Percentiles rank a stretch among this genome's conserved stretches.
Evolutionary conservation across 306 rosid species (phyloP).

Genomic region (Lathyrus oleraceus): DNA sequence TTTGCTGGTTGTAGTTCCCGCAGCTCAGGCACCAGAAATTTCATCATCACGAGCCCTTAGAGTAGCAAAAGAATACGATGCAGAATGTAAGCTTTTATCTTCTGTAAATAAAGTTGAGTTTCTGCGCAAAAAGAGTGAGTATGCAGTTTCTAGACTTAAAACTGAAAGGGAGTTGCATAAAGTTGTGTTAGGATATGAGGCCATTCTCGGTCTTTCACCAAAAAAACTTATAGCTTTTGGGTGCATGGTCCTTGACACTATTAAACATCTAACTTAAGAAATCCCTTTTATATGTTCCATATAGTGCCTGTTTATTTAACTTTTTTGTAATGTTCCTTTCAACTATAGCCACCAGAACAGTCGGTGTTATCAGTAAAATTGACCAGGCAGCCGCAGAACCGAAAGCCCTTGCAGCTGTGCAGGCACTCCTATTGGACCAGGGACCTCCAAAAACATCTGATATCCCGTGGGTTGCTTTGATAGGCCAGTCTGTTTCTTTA

Average conservation of each 20-base stretch:
- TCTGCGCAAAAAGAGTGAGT: not conserved
- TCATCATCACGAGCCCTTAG: slow-evolving; percentile 87
- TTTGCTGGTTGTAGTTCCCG: slow-evolving; percentile 83
- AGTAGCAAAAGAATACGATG: slow-evolving; percentile 81
- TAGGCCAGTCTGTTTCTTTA: slow-evolving; percentile 93
- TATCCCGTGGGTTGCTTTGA: slow-evolving; percentile 94
- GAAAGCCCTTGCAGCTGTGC: slow-evolving; percentile 95
- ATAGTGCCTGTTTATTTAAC: not conserved
- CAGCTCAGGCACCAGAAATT: slow-evolving; percentile 89
- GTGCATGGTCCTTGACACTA: not conserved
- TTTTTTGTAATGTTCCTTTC: slow-evolving; percentile 11
- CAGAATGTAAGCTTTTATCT: slow-evolving; percentile 66
- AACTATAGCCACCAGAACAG: slow-evolving; percentile 83
- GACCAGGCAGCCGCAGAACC: slow-evolving; percentile 92
- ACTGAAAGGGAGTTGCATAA: slow-evolving; percentile 11
- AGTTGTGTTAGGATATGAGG: not conserved
- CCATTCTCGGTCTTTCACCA: slow-evolving; percentile 10
- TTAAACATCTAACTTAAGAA: not conserved
- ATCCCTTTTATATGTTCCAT: slow-evolving; percentile 21
- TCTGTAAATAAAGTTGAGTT: slow-evolving; percentile 19
- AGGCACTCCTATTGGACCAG: slow-evolving; percentile 86
- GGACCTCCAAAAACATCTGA: slow-evolving; percentile 94
- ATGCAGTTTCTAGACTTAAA: slow-evolving; percentile 7
- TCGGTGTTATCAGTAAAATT: slow-evolving; percentile 92
- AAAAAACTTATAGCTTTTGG: slow-evolving; percentile 20